These are phyloP conservation scores for Aureobasidium sp. DNA, from an alignment of 2,329 filamentous ascomycete genomes.

Conservation along the genomic window DNA sequence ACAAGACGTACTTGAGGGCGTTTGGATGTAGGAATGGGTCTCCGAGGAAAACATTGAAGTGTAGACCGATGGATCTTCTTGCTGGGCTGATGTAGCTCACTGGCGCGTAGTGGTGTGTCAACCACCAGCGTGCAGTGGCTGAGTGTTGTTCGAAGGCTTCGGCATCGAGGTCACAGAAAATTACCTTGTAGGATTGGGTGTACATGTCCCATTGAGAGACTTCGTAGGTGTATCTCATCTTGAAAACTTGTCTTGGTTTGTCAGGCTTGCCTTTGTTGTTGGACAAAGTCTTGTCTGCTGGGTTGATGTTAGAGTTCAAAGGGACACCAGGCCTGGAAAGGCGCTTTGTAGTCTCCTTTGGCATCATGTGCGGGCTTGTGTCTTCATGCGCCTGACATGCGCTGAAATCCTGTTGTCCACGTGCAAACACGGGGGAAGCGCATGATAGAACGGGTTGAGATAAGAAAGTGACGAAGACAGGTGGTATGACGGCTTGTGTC, in stretches of 20 bases:
- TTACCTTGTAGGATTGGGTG: not conserved
- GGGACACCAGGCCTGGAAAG: not conserved
- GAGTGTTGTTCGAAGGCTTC: not conserved
- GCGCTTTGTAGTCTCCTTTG: not conserved
- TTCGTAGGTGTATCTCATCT: constrained; percentile 6
- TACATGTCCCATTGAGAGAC: not conserved
- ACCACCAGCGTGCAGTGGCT: not conserved
- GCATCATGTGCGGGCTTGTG: not conserved
- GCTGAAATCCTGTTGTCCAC: too few relatives aligned
- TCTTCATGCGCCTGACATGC: not conserved
- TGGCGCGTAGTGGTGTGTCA: too few relatives aligned
- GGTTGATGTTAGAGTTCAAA: not conserved
- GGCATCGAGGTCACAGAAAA: constrained; percentile 1
- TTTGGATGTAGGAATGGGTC: not conserved
- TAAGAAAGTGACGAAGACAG: too few relatives aligned
- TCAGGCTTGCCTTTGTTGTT: too few relatives aligned
- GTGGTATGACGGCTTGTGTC: too few relatives aligned
- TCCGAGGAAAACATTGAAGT: not conserved
- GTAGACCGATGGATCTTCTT: not conserved
- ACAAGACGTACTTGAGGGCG: not conserved
- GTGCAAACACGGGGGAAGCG: too few relatives aligned
- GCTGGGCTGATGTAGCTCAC: not conserved
- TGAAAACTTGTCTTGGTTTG: not conserved
- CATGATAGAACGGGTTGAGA: too few relatives aligned
- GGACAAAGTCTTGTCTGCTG: not conserved